A percentile compares a stretch with the other conserved stretches of the same genome.
phyloP scores from a whole-genome alignment of 139 green algal genomes.

The Yamagishiella unicocca region DNA sequence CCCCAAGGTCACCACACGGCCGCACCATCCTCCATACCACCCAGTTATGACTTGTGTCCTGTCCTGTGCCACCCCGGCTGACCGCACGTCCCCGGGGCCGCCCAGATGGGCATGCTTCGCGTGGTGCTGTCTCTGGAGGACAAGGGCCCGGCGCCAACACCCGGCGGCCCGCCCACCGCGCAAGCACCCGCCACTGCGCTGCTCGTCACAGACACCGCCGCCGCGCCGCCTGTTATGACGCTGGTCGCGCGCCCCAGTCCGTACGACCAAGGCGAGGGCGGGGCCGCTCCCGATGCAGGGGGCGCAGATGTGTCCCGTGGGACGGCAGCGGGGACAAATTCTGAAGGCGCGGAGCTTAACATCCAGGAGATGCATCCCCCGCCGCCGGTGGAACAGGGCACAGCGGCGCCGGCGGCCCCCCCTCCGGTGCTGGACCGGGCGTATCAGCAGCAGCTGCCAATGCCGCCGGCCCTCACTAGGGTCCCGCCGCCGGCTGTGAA shows the following conservation, averaged over 20 bases:
- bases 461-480: background rate
- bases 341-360: background rate
- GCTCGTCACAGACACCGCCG: background rate
- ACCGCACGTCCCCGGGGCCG: too few relatives aligned
- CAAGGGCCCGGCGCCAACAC: slow-evolving; percentile 13
- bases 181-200: background rate
- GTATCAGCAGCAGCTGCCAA: background rate
- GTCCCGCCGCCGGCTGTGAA: background rate
- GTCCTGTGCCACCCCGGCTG: too few relatives aligned
- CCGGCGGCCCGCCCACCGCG: background rate
- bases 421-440: background rate
- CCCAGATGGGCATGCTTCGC: slow-evolving; percentile 64
- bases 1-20: too few relatives aligned
- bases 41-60: too few relatives aligned
- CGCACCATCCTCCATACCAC: too few relatives aligned
- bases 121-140: slow-evolving; percentile 69
- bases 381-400: background rate
- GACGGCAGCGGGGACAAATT: background rate
- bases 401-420: background rate
- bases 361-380: slow-evolving; percentile 17
- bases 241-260: background rate
- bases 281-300: slow-evolving; percentile 3
- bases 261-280: background rate
- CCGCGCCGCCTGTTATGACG: too few relatives aligned
- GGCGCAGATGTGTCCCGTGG: background rate